These are phyloP conservation scores for Cinnamomum chago DNA, from an alignment of 164 flowering plant genomes.

Conservation along the genomic window DNA sequence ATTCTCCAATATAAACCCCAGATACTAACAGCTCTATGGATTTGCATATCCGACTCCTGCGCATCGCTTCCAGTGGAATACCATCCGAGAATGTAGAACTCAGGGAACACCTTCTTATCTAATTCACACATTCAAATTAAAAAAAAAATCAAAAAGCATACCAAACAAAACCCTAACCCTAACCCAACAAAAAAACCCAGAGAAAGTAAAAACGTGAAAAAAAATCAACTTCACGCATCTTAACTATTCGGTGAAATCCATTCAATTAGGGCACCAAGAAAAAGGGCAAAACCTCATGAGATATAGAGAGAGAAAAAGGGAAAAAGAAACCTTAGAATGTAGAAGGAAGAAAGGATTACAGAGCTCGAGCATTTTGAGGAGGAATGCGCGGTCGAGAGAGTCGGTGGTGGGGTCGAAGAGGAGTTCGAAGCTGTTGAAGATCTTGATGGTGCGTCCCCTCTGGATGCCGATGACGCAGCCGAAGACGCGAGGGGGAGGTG, in stretches of 20 bases:
- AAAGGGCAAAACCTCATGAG: too few relatives aligned
- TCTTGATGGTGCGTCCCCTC: slow-evolving; percentile 91
- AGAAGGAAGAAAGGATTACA: slow-evolving; percentile 33
- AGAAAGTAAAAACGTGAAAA: too few relatives aligned
- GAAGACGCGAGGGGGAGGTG: slow-evolving; percentile 48
- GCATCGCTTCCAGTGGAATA: slow-evolving; percentile 92
- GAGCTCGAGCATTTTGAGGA: slow-evolving; percentile 89
- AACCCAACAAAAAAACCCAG: not conserved
- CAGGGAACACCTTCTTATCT: slow-evolving; percentile 94
- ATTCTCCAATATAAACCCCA: not conserved
- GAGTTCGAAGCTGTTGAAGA: slow-evolving; percentile 97
- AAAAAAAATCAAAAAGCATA: not conserved
- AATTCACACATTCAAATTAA: not conserved
- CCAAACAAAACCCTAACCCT: not conserved
- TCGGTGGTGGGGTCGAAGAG: slow-evolving; percentile 59
- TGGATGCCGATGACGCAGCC: slow-evolving; percentile 95
- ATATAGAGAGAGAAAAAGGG: too few relatives aligned
- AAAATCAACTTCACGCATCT: not conserved
- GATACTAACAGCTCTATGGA: slow-evolving; percentile 81
- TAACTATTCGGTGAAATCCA: not conserved
- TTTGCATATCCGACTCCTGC: slow-evolving; percentile 76
- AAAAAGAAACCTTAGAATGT: not conserved
- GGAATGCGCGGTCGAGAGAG: slow-evolving; percentile 85
- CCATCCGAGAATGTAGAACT: slow-evolving; percentile 94
- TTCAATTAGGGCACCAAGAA: not conserved